These are phyloP conservation scores for Smallanthus sonchifolius DNA, from an alignment of 129 eudicot species.

Conservation along the genomic window DNA sequence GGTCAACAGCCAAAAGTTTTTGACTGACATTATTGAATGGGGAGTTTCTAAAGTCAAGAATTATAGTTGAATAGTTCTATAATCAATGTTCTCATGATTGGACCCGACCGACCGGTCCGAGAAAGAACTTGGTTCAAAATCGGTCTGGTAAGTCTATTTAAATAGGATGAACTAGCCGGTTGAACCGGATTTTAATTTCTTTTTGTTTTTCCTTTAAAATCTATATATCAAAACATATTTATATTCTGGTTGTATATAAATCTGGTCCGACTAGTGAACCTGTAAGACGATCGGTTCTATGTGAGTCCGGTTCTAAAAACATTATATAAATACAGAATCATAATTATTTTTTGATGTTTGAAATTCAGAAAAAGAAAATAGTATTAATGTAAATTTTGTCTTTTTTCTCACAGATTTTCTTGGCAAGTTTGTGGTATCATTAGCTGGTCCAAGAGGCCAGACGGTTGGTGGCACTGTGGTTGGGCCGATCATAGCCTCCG, in stretches of 20 bases:
- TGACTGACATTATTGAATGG: background rate
- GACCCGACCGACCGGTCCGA: too few species aligned
- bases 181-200: too few species aligned
- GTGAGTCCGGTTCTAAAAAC: too few species aligned
- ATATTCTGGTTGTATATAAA: too few species aligned
- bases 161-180: too few species aligned
- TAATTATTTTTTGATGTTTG: background rate
- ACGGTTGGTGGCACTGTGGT: conserved; percentile 64
- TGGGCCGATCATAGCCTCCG: conserved; percentile 52
- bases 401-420: background rate
- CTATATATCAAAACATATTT: too few species aligned
- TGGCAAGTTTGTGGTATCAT: conserved; percentile 37
- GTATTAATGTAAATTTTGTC: background rate
- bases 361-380: background rate
- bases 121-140: too few species aligned
- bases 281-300: too few species aligned
- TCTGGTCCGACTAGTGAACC: too few species aligned
- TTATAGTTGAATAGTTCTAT: background rate
- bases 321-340: too few species aligned
- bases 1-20: background rate
- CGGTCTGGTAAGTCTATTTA: too few species aligned
- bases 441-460: conserved; percentile 54
- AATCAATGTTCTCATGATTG: background rate
- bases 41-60: background rate
- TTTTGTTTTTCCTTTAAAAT: too few species aligned